Evolutionary conservation across 2,329 filamentous ascomycete species (phyloP).

Genomic region (Pseudocercospora ulei): DNA sequence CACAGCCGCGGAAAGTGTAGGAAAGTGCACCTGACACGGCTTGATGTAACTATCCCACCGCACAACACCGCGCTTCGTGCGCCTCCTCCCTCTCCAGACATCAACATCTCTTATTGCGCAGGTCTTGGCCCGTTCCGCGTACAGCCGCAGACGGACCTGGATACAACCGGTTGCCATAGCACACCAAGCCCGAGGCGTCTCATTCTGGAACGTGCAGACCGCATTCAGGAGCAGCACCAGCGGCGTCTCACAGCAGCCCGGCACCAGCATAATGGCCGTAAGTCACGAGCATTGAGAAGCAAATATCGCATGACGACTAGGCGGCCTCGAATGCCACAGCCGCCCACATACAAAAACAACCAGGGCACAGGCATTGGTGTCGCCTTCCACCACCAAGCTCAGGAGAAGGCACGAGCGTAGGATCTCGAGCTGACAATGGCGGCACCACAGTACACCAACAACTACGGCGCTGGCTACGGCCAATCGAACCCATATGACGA

Average conservation of each 20-base stretch:
- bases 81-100: not conserved
- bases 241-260: conserved; percentile 9
- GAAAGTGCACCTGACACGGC: conserved; percentile 3
- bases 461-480: conserved; percentile 42
- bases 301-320: conserved; percentile 6
- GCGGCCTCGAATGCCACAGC: not conserved
- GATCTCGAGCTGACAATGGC: conserved; percentile 19
- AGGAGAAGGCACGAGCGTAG: conserved; percentile 2
- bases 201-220: conserved; percentile 3
- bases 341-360: not conserved
- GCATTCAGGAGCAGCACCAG: conserved; percentile 3
- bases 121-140: no score
- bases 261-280: conserved; percentile 19
- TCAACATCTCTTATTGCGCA: no score
- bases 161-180: conserved; percentile 1
- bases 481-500: conserved; percentile 49
- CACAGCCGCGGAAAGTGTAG: conserved; percentile 7
- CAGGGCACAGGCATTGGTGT: conserved; percentile 7
- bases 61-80: not conserved
- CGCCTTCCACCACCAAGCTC: not conserved
- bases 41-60: not conserved
- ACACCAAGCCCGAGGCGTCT: conserved; percentile 1
- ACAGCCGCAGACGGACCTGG: not conserved
- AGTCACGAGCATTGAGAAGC: conserved; percentile 10
- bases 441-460: conserved; percentile 26